Evolutionary conservation across 306 rosid genomes (phyloP), one percentile per base, ranked within the genome.

Genomic region (Cucumis melo): DNA sequence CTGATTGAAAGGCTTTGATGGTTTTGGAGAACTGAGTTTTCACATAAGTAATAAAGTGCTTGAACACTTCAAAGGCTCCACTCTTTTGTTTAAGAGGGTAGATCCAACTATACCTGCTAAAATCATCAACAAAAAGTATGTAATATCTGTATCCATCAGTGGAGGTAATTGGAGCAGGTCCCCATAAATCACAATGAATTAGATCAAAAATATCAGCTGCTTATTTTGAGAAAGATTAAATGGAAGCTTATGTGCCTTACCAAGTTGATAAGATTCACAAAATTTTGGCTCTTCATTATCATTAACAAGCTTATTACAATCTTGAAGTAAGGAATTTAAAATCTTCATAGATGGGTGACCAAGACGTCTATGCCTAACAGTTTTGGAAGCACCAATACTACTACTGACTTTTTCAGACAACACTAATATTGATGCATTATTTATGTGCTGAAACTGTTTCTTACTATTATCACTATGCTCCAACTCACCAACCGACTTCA

Each of bases 241-340:
- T 2, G 54, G 54, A 48, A 48, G 54, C 1, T 5, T 0, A 13
- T 14, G 54, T 0, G 14, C 0, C 23, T 57, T 57, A 0, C 34
- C 63, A 0, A 9, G 23, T 4, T 57, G 29, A 10, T 32, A 57
- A 0, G 16, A 9, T 0, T 21, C 32, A 57, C 16, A 21, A 21
- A 57, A 57, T 2, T 0, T 0, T 0, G 3, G 4, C 1, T 12
- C 2, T 4, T 21, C 63, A 57, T 57, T 21, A 0, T 0, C 14
- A 0, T 57, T 21, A 5, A 21, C 7, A 21, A 7, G 16, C 0
- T 21, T 0, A 10, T 58, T 58, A 58, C 16, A 58, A 1, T 0
- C 0, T 3, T 10, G 11, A 21, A 21, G 0, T 2, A 57, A 1
- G 3, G 0, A 10, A 21, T 10, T 57, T 14, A 23, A 23, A 21